Base-by-base conservation (phyloP, 129 eudicot genomes). In the Oenanthe sinensis region DNA sequence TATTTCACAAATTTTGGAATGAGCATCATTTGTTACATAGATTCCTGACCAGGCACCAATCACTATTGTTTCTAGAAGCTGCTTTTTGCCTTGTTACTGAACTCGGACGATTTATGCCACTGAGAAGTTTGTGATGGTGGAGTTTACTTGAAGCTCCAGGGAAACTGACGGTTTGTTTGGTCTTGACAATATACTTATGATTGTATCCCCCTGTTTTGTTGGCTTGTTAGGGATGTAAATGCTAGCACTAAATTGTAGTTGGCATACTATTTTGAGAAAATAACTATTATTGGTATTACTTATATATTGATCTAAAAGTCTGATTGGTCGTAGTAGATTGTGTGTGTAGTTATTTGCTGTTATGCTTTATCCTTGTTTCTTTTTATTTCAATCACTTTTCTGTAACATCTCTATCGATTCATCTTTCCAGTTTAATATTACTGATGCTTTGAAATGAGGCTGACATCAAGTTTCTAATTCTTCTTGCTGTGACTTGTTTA, bases 401-500 rank as follows among this genome's bases (percentile, higher is more conserved):
- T 33, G 36, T 33, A 9, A 60, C 6, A 60, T 60, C 68, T 60
- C 8, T 24, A n/a, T 22, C 3, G 15, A 24, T 3, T 24, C 2
- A 2, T 20, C 28, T 55, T 55, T 55, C 65, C 3, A 8, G 13
- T 22, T 8, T 7, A 3, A 24, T 60, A 9, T n/a, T 24, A 8
- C 15, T 24, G 68, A 60, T 60, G 68, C 36, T 60, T 60, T 60
- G 30, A 24, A 24, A 60, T 60, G 36, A 60, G 68, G 15, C 24
- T 60, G 68, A 55, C 12, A 60, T 60, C 6, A 71, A 46, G 62
- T 45, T 75, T 37, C 76, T 48, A 47, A 69, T 46, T 67, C 10
- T 62, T 50, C 67, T 42, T 39, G 39, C 40, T 12, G 75, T 62
- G 67, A 60, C 75, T 30, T 73, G 46, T 20, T 47, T 81, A 92